Evolutionary conservation across 2,329 filamentous ascomycete species (phyloP), one percentile per base, ranked within the genome.

Genomic region (Podosphaera fusca): DNA sequence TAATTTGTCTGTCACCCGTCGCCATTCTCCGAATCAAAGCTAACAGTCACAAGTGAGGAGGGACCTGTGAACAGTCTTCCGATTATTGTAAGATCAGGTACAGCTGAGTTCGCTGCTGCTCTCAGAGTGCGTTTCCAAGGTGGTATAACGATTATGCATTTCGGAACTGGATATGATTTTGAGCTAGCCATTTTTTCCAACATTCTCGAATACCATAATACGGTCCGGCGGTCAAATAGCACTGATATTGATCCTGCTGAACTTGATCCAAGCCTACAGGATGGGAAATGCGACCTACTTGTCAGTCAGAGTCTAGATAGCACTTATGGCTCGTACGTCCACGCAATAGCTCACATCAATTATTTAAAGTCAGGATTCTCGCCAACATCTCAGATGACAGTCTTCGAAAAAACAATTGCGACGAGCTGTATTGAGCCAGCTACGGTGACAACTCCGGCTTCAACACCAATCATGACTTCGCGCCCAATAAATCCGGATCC

Each of bases 181-280:
- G 61, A 61, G 38, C 58, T 63, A 30, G 62, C 59, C 50, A 58
- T 63, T 9, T 59, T 56, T 42, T 60, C 59, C n/a, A 60, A 64
- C 46, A 42, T 64, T 10, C 60, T 63, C 46, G 60, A 63, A 56
- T 64, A 64, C 47, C 47, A 50, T 8, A 50, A 34, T 50, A 50
- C n/a, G 9, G 31, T 50, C 21, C 29, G 14, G 21, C 47, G 47
- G 8, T 31, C 29, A 1, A 30, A 50, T 31, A 12, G 21, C 5
- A 50, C 29, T 14, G 47, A 50, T 34, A 50, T 50, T 50, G 31
- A 30, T 50, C 8, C 29, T 31, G 31, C 29, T 34, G 29, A 34
- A 9, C 47, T 50, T 35, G 40, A 56, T 12, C 57, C 61, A 6
- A 59, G 55, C 7, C 53, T 64, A 14, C 46, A 55, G 12, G 55